phyloP scores from a whole-genome alignment of 352 stramenopile genomes.

The Phytophthora boehmeriae region DNA sequence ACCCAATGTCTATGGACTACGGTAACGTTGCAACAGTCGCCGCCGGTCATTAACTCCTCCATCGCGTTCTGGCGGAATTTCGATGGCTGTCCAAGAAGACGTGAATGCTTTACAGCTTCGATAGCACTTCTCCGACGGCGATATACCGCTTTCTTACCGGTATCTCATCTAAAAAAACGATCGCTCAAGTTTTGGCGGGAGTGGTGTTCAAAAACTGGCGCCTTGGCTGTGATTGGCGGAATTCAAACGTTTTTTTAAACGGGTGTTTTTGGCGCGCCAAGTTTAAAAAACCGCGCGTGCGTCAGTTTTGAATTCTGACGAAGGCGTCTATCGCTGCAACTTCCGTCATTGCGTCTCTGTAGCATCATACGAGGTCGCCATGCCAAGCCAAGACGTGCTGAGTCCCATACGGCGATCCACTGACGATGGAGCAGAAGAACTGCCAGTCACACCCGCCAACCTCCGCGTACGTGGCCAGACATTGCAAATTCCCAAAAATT shows the following conservation, averaged over 20 bases:
- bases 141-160: too few relatives aligned
- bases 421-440: slow-evolving; percentile 10
- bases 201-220: too few relatives aligned
- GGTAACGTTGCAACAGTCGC: too few relatives aligned
- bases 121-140: slow-evolving; percentile 5
- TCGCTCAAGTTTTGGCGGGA: background rate
- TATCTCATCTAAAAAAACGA: background rate
- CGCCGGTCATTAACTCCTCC: too few relatives aligned
- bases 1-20: too few relatives aligned
- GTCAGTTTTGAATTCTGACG: background rate
- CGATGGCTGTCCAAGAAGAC: too few relatives aligned
- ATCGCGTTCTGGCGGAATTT: too few relatives aligned
- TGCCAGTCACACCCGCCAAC: slow-evolving; percentile 29
- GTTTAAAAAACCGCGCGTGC: background rate
- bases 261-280: background rate
- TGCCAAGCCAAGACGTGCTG: slow-evolving; percentile 46
- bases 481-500: too few relatives aligned
- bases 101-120: too few relatives aligned
- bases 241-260: background rate
- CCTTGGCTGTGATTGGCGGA: slow-evolving; percentile 2
- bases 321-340: background rate
- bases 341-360: background rate
- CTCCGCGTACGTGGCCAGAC: slow-evolving; percentile 6
- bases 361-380: too few relatives aligned
- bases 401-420: slow-evolving; percentile 39